Evolutionary conservation across 345 rosid species (phyloP).

Genomic region (Eucalyptus polyanthemos): DNA sequence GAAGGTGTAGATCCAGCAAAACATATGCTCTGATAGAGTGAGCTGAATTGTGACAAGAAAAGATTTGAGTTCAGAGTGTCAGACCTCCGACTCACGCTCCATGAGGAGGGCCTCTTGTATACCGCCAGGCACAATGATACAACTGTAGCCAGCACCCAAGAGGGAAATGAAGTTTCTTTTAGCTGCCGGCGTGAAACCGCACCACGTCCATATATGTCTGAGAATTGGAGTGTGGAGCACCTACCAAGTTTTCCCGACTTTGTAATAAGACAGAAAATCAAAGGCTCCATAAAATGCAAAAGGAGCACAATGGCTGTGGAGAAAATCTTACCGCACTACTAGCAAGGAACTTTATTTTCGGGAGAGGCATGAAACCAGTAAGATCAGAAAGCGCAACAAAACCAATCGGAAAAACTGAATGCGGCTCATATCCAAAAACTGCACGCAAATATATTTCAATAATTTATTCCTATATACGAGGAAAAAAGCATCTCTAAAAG

Average conservation of each 20-base stretch:
- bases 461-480: background rate
- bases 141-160: conserved; percentile 55
- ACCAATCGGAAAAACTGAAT: conserved; percentile 80
- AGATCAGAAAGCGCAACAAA: conserved; percentile 55
- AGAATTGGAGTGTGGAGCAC: conserved; percentile 69
- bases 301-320: background rate
- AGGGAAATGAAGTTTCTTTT: conserved; percentile 57
- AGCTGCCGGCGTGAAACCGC: conserved; percentile 68
- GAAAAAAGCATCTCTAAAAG: background rate
- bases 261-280: background rate
- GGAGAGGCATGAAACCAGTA: conserved; percentile 77
- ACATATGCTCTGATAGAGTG: background rate
- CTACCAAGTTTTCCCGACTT: conserved; percentile 5
- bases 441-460: background rate
- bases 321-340: conserved; percentile 51
- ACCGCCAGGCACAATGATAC: conserved; percentile 86
- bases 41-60: background rate
- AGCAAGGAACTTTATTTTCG: conserved; percentile 73
- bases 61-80: background rate
- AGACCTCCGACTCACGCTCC: conserved; percentile 69
- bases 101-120: conserved; percentile 64
- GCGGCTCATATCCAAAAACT: conserved; percentile 95
- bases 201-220: conserved; percentile 94
- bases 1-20: background rate
- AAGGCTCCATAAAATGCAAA: background rate